phyloP scores from a whole-genome alignment of 192 early-diverging fungal species.

The Backusella macrospora region DNA sequence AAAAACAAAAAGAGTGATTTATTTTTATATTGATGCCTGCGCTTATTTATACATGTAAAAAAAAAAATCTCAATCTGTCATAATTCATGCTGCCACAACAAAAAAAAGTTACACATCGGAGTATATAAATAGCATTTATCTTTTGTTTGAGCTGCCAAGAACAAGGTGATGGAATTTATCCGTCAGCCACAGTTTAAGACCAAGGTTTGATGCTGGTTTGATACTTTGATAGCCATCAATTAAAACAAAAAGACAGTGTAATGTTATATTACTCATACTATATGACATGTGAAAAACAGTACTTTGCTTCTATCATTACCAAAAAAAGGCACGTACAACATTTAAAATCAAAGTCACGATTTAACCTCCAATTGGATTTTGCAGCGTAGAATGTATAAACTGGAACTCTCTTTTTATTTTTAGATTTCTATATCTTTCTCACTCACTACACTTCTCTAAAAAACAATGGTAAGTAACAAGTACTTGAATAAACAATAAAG shows the following conservation, averaged over 20 bases:
- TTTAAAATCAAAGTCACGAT: background rate
- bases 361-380: background rate
- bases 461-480: constrained; percentile 11
- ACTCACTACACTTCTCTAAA: background rate
- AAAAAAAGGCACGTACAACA: background rate
- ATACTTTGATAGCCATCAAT: background rate
- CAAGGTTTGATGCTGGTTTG: background rate
- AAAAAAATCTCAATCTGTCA: background rate
- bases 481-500: background rate
- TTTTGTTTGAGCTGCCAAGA: background rate
- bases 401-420: background rate
- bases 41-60: background rate
- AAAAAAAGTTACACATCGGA: background rate
- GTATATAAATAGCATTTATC: background rate
- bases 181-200: background rate
- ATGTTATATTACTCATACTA: background rate
- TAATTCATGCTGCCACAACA: background rate
- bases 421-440: background rate
- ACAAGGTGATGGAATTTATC: background rate
- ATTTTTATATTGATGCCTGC: background rate
- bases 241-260: background rate
- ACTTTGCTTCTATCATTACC: background rate
- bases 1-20: background rate
- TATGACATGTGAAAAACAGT: background rate
- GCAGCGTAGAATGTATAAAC: background rate